Conservation (phyloP, 148 eudicot species). For the Cornus suecica region DNA sequence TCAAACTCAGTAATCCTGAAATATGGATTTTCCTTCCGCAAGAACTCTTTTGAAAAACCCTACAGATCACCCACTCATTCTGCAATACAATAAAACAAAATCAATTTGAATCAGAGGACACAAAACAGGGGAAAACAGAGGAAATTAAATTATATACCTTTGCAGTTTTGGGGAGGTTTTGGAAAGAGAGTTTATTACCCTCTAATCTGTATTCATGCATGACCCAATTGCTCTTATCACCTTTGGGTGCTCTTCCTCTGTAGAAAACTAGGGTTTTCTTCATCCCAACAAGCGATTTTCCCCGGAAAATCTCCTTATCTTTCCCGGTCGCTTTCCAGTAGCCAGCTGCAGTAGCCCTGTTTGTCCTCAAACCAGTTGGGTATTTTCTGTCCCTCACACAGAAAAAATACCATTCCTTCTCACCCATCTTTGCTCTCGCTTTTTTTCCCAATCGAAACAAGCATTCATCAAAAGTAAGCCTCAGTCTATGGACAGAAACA, state of each 20-base stretch:
- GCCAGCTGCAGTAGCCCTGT: slow-evolving; percentile 55
- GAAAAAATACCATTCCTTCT: slow-evolving; percentile 69
- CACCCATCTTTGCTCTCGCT: slow-evolving; percentile 66
- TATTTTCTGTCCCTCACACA: slow-evolving; percentile 63
- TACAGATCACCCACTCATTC: slow-evolving; percentile 57
- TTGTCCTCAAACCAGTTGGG: slow-evolving; percentile 66
- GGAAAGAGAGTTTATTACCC: slow-evolving; percentile 39
- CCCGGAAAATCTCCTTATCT: slow-evolving; percentile 55
- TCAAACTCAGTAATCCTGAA: slow-evolving; percentile 30
- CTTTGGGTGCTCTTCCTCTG: slow-evolving; percentile 64
- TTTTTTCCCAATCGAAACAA: slow-evolving; percentile 2
- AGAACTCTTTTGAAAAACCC: slow-evolving; percentile 38
- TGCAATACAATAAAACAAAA: slow-evolving; percentile 8
- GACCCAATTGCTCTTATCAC: slow-evolving; percentile 63
- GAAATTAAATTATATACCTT: slow-evolving; percentile 28
- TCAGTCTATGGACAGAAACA: background rate
- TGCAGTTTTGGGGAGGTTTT: slow-evolving; percentile 38
- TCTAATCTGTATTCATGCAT: slow-evolving; percentile 62
- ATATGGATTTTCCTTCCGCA: slow-evolving; percentile 41
- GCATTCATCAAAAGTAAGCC: background rate
- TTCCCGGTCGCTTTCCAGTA: slow-evolving; percentile 78
- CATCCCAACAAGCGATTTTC: slow-evolving; percentile 54
- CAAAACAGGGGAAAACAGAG: background rate
- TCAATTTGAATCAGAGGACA: background rate
- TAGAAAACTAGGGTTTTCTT: slow-evolving; percentile 70